Evolutionary conservation across 345 rosid genomes (phyloP).

Genomic region (Orychophragmus violaceus): DNA sequence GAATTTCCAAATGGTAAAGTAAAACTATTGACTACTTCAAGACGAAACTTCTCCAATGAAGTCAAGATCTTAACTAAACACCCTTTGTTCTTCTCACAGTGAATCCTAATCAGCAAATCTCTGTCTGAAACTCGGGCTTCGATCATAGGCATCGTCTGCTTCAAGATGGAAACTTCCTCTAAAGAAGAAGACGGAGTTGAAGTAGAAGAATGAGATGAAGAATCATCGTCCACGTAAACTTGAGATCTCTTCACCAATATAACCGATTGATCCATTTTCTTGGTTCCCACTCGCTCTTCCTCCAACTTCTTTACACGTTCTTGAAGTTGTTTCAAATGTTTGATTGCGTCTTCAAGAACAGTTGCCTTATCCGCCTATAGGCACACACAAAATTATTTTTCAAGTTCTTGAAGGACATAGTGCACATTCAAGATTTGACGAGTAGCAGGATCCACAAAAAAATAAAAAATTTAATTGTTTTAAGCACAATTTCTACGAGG

Average conservation of each 20-base stretch:
- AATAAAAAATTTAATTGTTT: not conserved
- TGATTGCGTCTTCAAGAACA: slow-evolving; percentile 67
- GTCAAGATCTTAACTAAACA: slow-evolving; percentile 35
- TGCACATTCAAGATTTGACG: not conserved
- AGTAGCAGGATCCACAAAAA: not conserved
- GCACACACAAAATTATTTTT: not conserved
- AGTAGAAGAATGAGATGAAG: slow-evolving; percentile 39
- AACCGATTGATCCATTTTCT: slow-evolving; percentile 51
- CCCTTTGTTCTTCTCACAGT: slow-evolving; percentile 51
- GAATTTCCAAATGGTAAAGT: slow-evolving; percentile 59
- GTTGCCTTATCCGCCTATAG: slow-evolving; percentile 45
- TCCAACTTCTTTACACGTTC: slow-evolving; percentile 45
- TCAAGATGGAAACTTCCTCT: slow-evolving; percentile 27
- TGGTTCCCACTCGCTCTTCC: slow-evolving; percentile 35
- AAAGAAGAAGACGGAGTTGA: slow-evolving; percentile 38
- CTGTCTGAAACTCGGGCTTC: slow-evolving; percentile 52
- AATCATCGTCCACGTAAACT: slow-evolving; percentile 36
- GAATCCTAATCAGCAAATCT: slow-evolving; percentile 59
- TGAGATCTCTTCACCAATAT: slow-evolving; percentile 52
- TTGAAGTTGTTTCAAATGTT: slow-evolving; percentile 63
- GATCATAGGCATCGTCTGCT: slow-evolving; percentile 50
- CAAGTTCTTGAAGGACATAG: not conserved
- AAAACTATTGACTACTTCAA: slow-evolving; percentile 45
- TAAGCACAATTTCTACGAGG: not conserved
- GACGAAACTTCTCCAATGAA: slow-evolving; percentile 47